Evolutionary conservation across 1,284 basidiomycete genomes (phyloP).

Genomic region (Ustilago curta): DNA sequence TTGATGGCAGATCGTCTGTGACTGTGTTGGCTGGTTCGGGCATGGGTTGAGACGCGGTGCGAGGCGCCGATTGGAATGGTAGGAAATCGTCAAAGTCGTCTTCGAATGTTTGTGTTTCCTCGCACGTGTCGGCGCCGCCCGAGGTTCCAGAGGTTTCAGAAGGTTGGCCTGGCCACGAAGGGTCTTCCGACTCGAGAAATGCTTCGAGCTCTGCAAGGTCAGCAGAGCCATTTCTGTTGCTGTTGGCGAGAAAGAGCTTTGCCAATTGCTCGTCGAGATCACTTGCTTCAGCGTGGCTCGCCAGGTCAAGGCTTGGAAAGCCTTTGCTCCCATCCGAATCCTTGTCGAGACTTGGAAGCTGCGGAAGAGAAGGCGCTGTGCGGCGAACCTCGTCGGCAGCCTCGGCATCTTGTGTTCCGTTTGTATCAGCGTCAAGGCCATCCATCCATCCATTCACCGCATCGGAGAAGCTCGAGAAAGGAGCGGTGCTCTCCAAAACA

Average conservation of each 20-base stretch:
- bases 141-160: not conserved
- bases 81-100: slow-evolving; percentile 53
- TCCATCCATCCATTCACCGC: not conserved
- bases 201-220: slow-evolving; percentile 48
- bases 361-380: not conserved
- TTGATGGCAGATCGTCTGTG: slow-evolving; percentile 19
- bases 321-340: not conserved
- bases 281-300: slow-evolving; percentile 17
- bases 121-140: not conserved
- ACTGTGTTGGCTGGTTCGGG: not conserved
- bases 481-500: not conserved
- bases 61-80: slow-evolving; percentile 29
- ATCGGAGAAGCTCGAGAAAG: slow-evolving; percentile 19
- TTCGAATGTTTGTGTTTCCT: slow-evolving; percentile 21
- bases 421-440: not conserved
- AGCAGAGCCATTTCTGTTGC: not conserved
- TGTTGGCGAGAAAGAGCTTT: slow-evolving; percentile 31
- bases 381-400: not conserved
- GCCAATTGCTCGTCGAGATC: slow-evolving; percentile 41
- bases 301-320: slow-evolving; percentile 10
- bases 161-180: slow-evolving; percentile 33
- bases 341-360: not conserved
- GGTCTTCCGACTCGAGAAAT: slow-evolving; percentile 48
- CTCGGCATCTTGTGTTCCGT: slow-evolving; percentile 8
- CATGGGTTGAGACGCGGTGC: not conserved